phyloP scores from a whole-genome alignment of 1,284 basidiomycete genomes.

The Tilletia walkeri region DNA sequence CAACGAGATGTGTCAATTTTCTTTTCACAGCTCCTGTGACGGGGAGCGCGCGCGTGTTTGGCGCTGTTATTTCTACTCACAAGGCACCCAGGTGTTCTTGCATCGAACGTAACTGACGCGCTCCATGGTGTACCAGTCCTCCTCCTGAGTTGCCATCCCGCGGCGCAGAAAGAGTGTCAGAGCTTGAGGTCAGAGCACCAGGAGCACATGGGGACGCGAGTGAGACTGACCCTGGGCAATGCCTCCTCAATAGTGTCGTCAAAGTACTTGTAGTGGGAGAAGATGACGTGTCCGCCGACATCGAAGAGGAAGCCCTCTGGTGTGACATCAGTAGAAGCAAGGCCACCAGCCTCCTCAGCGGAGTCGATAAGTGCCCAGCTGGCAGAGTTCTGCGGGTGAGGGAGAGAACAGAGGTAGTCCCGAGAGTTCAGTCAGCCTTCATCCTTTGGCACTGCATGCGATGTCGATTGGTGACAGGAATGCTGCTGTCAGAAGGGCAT shows the following conservation, averaged over 20 bases:
- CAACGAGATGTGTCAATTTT: neutral
- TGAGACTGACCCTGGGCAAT: constrained; percentile 51
- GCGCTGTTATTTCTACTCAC: constrained; percentile 33
- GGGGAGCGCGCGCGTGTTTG: neutral
- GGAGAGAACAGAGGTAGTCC: neutral
- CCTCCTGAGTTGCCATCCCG: constrained; percentile 18
- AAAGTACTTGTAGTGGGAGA: constrained; percentile 63
- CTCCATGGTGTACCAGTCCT: constrained; percentile 62
- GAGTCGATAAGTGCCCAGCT: constrained; percentile 59
- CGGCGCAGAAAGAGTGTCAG: neutral
- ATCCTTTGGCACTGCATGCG: too few relatives aligned
- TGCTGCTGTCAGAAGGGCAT: too few relatives aligned
- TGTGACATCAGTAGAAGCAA: constrained; percentile 61
- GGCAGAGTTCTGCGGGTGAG: constrained; percentile 52
- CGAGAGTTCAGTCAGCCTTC: neutral
- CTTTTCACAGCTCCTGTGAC: too few relatives aligned
- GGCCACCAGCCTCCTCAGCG: constrained; percentile 59
- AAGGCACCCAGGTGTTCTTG: constrained; percentile 61
- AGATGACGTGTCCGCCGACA: constrained; percentile 63
- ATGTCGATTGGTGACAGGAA: too few relatives aligned
- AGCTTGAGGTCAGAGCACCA: neutral
- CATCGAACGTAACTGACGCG: constrained; percentile 62
- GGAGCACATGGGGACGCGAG: neutral
- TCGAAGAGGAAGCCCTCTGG: constrained; percentile 62
- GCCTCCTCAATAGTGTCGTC: constrained; percentile 61